A percentile compares a stretch with the other conserved stretches of the same genome.
phyloP scores from a whole-genome alignment of 164 flowering plant species.

The Berberis vulgaris region DNA sequence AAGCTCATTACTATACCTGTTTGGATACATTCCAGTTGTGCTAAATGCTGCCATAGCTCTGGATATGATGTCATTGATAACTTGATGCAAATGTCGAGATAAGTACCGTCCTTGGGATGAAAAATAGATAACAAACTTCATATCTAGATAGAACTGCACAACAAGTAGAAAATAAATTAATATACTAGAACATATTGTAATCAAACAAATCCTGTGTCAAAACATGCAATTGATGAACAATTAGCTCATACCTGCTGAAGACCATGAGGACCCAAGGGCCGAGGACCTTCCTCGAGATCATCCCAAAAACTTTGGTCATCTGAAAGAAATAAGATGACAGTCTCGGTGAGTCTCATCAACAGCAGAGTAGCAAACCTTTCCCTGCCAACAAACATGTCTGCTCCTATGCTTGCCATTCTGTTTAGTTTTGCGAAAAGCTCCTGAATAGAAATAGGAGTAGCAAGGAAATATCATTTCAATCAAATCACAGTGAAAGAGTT shows the following conservation, averaged over 20 bases:
- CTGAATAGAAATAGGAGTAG: slow-evolving; percentile 22
- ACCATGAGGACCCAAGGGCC: slow-evolving; percentile 75
- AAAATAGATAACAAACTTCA: slow-evolving; percentile 88
- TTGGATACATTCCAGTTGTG: slow-evolving; percentile 77
- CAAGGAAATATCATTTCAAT: neutral
- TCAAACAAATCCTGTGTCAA: no score
- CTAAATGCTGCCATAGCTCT: slow-evolving; percentile 83
- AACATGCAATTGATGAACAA: neutral
- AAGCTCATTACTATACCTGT: slow-evolving; percentile 39
- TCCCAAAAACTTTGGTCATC: slow-evolving; percentile 98
- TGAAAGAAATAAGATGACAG: slow-evolving; percentile 89
- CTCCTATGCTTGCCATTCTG: slow-evolving; percentile 67
- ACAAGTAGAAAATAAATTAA: neutral
- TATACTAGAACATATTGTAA: no score
- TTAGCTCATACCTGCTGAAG: slow-evolving; percentile 65
- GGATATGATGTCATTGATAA: slow-evolving; percentile 70
- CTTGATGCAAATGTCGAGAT: slow-evolving; percentile 80
- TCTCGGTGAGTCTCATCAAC: slow-evolving; percentile 93
- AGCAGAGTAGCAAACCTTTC: slow-evolving; percentile 85
- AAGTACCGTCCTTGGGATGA: slow-evolving; percentile 94
- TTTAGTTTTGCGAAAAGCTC: slow-evolving; percentile 71
- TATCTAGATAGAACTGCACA: slow-evolving; percentile 89
- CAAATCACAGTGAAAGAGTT: neutral
- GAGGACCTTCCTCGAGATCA: slow-evolving; percentile 88
- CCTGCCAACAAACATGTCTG: slow-evolving; percentile 94